Evolutionary conservation across 208 protist species (phyloP).

Genomic region (Borovskyia barvae): DNA sequence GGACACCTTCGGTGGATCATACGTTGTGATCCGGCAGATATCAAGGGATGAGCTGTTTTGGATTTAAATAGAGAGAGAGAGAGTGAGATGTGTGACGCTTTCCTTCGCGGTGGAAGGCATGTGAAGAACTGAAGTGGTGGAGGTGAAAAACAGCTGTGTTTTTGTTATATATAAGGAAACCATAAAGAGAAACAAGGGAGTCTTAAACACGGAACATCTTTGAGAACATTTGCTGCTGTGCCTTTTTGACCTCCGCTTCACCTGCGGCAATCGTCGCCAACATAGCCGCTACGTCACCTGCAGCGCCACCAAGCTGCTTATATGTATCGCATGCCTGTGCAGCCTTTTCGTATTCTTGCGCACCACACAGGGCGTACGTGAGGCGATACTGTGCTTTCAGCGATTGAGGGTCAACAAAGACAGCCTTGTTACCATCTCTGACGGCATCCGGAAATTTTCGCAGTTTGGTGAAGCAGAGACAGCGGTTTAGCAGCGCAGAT

Average conservation of each 20-base stretch:
- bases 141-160: background rate
- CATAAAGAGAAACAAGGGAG: background rate
- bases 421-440: conserved; percentile 34
- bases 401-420: conserved; percentile 35
- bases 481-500: conserved; percentile 65
- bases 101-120: background rate
- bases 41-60: too few species aligned
- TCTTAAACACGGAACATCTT: conserved; percentile 65
- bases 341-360: conserved; percentile 53
- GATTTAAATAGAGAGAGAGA: background rate
- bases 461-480: conserved; percentile 41
- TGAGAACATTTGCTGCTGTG: conserved; percentile 58
- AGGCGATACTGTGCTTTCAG: conserved; percentile 72
- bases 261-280: conserved; percentile 33
- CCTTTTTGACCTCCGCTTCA: conserved; percentile 16
- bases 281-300: conserved; percentile 42
- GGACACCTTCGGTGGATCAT: too few species aligned
- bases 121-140: background rate
- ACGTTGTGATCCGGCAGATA: too few species aligned
- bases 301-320: conserved; percentile 27
- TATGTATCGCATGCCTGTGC: conserved; percentile 27
- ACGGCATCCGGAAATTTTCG: conserved; percentile 37
- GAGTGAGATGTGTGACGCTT: background rate
- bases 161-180: background rate
- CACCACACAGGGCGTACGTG: conserved; percentile 44